Conservation (phyloP, 371 early-diverging fungal genomes). For the Mortierella sp. region DNA sequence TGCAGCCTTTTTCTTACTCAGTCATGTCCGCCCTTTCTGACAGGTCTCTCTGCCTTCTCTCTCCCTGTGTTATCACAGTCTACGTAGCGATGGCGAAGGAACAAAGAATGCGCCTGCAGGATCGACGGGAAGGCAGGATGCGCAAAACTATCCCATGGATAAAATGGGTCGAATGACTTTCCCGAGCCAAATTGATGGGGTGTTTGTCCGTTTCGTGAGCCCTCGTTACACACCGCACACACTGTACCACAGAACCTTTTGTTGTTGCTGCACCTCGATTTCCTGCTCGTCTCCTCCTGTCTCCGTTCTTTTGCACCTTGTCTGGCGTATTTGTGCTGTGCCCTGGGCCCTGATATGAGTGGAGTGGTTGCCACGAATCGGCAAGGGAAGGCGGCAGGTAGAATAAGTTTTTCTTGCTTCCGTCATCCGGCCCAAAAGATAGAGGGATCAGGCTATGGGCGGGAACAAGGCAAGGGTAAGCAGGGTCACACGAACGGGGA, state of each 20-base stretch:
- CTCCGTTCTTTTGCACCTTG: background rate
- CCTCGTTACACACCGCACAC: background rate
- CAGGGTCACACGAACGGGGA: no score
- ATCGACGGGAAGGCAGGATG: background rate
- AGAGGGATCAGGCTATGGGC: no score
- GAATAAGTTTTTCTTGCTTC: no score
- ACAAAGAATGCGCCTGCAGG: background rate
- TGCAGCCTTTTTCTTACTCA: background rate
- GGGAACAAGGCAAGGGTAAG: no score
- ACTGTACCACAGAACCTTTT: background rate
- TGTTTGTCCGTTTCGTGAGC: background rate
- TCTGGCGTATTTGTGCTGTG: background rate
- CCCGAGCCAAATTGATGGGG: background rate
- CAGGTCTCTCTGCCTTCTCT: no score
- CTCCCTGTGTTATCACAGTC: background rate
- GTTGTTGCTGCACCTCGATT: background rate
- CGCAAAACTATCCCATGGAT: no score
- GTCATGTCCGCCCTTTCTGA: background rate
- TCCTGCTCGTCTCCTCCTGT: background rate
- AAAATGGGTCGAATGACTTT: background rate
- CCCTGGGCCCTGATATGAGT: background rate
- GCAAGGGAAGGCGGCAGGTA: background rate
- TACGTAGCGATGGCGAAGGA: background rate
- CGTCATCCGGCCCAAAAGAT: no score
- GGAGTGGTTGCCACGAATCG: background rate